Base-by-base conservation (phyloP, 371 early-diverging fungal species). In the Mucor velutinosus region DNA sequence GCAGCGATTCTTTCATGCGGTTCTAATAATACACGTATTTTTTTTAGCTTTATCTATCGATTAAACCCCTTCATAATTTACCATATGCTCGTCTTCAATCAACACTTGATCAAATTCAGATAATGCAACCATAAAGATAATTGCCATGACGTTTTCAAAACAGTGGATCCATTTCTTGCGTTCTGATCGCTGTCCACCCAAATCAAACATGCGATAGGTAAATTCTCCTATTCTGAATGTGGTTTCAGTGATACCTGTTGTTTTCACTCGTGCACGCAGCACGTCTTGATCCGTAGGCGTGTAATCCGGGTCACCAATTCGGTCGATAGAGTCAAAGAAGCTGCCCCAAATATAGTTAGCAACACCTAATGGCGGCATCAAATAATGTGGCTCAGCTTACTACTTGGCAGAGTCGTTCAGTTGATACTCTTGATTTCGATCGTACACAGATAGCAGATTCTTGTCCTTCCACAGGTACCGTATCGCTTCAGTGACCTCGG, bases 1-100 rank as follows among this genome's bases (percentile, higher is more conserved):
- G 93, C 75, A 97, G 80, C 12, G 96, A 94, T 83, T 97, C 97
- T 62, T 95, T 92, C 95, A 98, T 96, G 55, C 98, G 94, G 82
- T 97, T 97, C 88, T 93, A 78, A 33, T 35, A 2, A 33, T 35
- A 2, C 5, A 14, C 0, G 21, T 10, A 21, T 45, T n/a, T n/a
- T n/a, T 49, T 51, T 37, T 37, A 37, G 37, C 37, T 37, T 14
- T 14, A 37, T 37, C 37, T 4, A 2, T 37, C 12, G 12, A 37
- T 14, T 37, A 37, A 14, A 11, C 37, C 37, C 37, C 37, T 35
- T 35, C 35, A 10, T 10, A 35, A 37, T 4, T 53, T 39, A 66
- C 59, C 39, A 63, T 27, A 21, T 35, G 15, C 29, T 92, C 93
- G 76, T 96, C 95, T 77, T 96, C 97, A 15, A 92, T 86, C 45